These are phyloP conservation scores for Naganishia vishniacii DNA, from an alignment of 768 basidiomycete genomes.

Conservation along the genomic window DNA sequence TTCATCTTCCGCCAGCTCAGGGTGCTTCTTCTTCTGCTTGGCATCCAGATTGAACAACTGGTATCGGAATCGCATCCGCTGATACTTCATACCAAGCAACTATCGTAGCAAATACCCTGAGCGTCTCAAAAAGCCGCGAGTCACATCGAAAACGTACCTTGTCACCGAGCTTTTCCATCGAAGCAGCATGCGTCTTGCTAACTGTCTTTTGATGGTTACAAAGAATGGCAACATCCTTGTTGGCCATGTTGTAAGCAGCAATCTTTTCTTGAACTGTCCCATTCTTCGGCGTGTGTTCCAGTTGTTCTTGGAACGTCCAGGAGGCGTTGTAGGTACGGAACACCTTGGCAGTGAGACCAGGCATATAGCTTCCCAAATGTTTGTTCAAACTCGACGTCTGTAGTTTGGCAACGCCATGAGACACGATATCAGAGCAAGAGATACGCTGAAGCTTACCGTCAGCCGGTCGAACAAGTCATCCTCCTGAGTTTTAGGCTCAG, in stretches of 20 bases:
- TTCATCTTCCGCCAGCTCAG: slow-evolving; percentile 68
- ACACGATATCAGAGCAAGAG: no score
- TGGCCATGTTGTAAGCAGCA: slow-evolving; percentile 93
- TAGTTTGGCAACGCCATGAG: neutral
- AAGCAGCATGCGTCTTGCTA: slow-evolving; percentile 84
- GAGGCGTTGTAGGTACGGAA: slow-evolving; percentile 99
- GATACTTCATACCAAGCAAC: slow-evolving; percentile 86
- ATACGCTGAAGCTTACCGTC: slow-evolving; percentile 57
- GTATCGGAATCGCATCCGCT: slow-evolving; percentile 92
- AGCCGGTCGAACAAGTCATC: slow-evolving; percentile 94
- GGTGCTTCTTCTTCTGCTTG: slow-evolving; percentile 73
- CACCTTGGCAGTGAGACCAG: slow-evolving; percentile 95
- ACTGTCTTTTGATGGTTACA: slow-evolving; percentile 98
- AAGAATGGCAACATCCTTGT: slow-evolving; percentile 91
- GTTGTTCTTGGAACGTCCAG: slow-evolving; percentile 83
- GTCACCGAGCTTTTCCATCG: slow-evolving; percentile 88
- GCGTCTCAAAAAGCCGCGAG: neutral
- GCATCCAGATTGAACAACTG: slow-evolving; percentile 71
- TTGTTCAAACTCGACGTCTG: slow-evolving; percentile 84
- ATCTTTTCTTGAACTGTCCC: slow-evolving; percentile 89
- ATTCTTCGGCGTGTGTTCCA: slow-evolving; percentile 67
- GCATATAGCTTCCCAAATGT: slow-evolving; percentile 88
- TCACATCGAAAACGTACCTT: slow-evolving; percentile 58
- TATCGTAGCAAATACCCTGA: slow-evolving; percentile 44
- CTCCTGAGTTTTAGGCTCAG: slow-evolving; percentile 72